Conservation (phyloP, 2,329 filamentous ascomycete species). For the Chrysosphaeria jannelii region DNA sequence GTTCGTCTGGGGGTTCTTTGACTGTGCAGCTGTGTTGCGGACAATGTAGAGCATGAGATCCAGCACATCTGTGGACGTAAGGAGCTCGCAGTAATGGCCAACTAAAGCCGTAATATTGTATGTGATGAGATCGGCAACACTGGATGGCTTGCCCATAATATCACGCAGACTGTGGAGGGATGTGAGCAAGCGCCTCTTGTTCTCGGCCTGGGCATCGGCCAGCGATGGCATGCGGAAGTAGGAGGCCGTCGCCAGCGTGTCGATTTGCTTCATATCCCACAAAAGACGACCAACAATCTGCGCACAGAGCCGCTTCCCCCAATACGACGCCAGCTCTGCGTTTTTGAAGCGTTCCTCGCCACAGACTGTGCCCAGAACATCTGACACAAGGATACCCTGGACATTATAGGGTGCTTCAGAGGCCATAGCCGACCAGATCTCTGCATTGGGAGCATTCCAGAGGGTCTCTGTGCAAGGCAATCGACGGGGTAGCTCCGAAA, state of each 20-base stretch:
- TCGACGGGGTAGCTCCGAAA: slow-evolving; percentile 7
- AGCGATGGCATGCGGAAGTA: slow-evolving; percentile 7
- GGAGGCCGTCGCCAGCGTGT: slow-evolving; percentile 6
- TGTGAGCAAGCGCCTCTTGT: slow-evolving; percentile 5
- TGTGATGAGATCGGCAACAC: slow-evolving; percentile 7
- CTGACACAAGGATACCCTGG: no score
- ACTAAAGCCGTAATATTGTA: slow-evolving; percentile 7
- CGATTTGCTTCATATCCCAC: slow-evolving; percentile 8
- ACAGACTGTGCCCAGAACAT: slow-evolving; percentile 2
- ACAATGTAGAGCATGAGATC: slow-evolving; percentile 8
- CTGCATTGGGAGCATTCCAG: slow-evolving; percentile 7
- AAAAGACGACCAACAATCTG: slow-evolving; percentile 8
- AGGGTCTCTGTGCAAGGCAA: slow-evolving; percentile 7
- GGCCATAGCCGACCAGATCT: slow-evolving; percentile 6
- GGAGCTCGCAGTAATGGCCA: slow-evolving; percentile 8
- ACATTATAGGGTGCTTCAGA: slow-evolving; percentile 4
- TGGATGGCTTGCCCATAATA: slow-evolving; percentile 5
- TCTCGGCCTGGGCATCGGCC: slow-evolving; percentile 6
- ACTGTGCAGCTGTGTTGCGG: slow-evolving; percentile 5
- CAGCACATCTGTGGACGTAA: slow-evolving; percentile 7
- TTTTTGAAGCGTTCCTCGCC: no score
- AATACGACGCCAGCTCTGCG: slow-evolving; percentile 6
- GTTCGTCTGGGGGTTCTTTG: slow-evolving; percentile 1
- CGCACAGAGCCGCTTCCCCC: slow-evolving; percentile 7
- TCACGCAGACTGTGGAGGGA: slow-evolving; percentile 5